Percentiles rank a stretch among this genome's conserved stretches.
Evolutionary conservation across 1,284 basidiomycete species (phyloP).

Genomic region (Ceratobasidium sp.): DNA sequence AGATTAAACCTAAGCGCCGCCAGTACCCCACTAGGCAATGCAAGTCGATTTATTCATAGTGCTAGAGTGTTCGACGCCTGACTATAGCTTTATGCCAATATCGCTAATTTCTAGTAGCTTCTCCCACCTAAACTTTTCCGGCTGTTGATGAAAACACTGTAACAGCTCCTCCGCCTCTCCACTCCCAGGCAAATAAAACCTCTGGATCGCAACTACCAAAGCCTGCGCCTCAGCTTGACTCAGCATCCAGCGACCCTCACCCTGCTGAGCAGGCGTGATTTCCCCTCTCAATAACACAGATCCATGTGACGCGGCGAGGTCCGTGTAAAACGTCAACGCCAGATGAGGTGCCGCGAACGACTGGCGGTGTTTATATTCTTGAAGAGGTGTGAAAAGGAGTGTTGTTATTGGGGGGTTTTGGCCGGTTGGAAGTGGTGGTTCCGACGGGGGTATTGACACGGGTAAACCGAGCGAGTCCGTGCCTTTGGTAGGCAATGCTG

Average conservation of each 20-base stretch:
- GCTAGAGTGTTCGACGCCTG: background rate
- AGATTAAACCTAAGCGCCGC: conserved; percentile 41
- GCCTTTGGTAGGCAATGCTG: conserved; percentile 57
- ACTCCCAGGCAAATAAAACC: conserved; percentile 82
- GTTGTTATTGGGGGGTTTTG: conserved; percentile 61
- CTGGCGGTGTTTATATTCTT: conserved; percentile 92
- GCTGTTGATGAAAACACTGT: conserved; percentile 78
- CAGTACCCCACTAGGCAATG: no score
- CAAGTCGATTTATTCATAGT: no score
- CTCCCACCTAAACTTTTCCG: conserved; percentile 81
- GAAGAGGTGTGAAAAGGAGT: conserved; percentile 92
- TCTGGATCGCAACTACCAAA: conserved; percentile 82
- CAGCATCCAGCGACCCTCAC: conserved; percentile 68
- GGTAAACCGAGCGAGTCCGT: conserved; percentile 62
- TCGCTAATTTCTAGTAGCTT: conserved; percentile 62
- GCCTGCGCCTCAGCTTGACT: conserved; percentile 85
- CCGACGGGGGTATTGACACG: conserved; percentile 68
- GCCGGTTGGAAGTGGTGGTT: conserved; percentile 20
- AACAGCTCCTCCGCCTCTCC: conserved; percentile 67
- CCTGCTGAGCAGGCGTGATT: conserved; percentile 74
- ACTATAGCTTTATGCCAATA: conserved; percentile 29
- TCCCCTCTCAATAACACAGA: conserved; percentile 93
- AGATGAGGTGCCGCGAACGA: conserved; percentile 94
- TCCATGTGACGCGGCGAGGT: conserved; percentile 84
- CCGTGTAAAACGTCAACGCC: conserved; percentile 93